These are phyloP conservation scores for Trametes polyzona DNA, from an alignment of 1,284 basidiomycete genomes.

Conservation along the genomic window DNA sequence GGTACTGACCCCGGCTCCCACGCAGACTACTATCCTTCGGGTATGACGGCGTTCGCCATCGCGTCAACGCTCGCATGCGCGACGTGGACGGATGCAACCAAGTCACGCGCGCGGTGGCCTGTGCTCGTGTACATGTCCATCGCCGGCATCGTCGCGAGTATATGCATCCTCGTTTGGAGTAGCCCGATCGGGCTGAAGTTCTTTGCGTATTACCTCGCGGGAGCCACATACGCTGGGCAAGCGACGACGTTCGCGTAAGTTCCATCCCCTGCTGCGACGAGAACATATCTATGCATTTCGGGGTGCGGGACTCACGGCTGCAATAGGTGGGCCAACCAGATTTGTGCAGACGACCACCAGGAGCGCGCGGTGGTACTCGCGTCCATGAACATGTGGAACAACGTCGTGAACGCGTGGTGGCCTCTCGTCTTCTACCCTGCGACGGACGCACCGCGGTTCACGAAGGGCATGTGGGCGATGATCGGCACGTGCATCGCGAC, in stretches of 20 bases:
- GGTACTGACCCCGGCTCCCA: background rate
- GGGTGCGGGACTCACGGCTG: background rate
- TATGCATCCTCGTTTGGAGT: conserved; percentile 62
- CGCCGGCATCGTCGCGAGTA: conserved; percentile 54
- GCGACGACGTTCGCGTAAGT: conserved; percentile 70
- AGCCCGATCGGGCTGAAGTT: conserved; percentile 63
- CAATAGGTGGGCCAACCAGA: conserved; percentile 69
- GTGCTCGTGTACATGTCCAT: conserved; percentile 68
- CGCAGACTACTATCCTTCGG: conserved; percentile 67
- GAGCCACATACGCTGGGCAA: conserved; percentile 68
- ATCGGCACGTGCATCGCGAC: conserved; percentile 60
- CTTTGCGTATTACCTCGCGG: conserved; percentile 69
- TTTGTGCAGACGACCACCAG: conserved; percentile 68
- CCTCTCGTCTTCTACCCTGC: conserved; percentile 69
- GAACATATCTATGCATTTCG: background rate
- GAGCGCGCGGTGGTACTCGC: conserved; percentile 69
- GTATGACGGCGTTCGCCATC: conserved; percentile 68
- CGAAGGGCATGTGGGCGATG: conserved; percentile 70
- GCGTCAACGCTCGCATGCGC: conserved; percentile 64
- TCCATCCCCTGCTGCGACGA: background rate
- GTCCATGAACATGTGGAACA: conserved; percentile 80
- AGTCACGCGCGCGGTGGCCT: conserved; percentile 59
- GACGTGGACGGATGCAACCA: conserved; percentile 58
- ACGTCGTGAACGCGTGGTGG: conserved; percentile 74
- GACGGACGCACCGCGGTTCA: conserved; percentile 66